Base-by-base conservation (phyloP, 495 filamentous ascomycete species). In the Aspergillus leporis region DNA sequence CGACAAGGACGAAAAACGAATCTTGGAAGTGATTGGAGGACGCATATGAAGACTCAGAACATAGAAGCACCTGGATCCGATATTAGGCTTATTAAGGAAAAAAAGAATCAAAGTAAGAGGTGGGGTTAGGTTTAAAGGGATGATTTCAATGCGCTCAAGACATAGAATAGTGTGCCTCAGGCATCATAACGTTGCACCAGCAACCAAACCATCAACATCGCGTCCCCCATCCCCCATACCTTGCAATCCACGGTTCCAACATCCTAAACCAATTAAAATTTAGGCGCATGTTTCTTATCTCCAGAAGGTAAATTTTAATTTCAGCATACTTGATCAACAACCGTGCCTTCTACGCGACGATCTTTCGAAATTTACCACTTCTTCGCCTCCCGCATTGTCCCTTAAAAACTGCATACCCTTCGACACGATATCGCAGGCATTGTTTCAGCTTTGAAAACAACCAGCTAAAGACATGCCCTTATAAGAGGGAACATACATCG, bases 191-290 rank as follows among this genome's bases (percentile, higher is more conserved):
- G 64, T 66, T 66, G 64, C 61, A 41, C 58, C 21, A 60, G 64
- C 64, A 66, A 66, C 64, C 47, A 40, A 25, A 31, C 21, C 58
- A 32, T 66, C 64, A 66, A 66, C 60, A 66, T 58, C 63, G 60
- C 60, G 61, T 63, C 55, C 51, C 60, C 57, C 61, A 58, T 52
- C 53, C 60, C 57, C 60, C 57, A 64, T 61, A 58, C 51, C 55
- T 58, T 32, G 13, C 21, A 16, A 23, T 28, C 41, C 38, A 25
- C 23, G 28, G 43, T 49, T 49, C 51, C 31, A 50, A 50, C 34
- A 10, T 36, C 28, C 50, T 32, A 48, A 57, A 22, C 49, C 34
- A 51, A 40, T 43, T 30, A 55, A 31, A 21, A 31, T 30, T 34
- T 31, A 55, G 51, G 21, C n/a, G 28, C 54, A 49, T 53, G 21